Percentiles rank a stretch among this genome's conserved stretches.
phyloP scores from a whole-genome alignment of 345 rosid genomes.

The Hibiscus trionum region DNA sequence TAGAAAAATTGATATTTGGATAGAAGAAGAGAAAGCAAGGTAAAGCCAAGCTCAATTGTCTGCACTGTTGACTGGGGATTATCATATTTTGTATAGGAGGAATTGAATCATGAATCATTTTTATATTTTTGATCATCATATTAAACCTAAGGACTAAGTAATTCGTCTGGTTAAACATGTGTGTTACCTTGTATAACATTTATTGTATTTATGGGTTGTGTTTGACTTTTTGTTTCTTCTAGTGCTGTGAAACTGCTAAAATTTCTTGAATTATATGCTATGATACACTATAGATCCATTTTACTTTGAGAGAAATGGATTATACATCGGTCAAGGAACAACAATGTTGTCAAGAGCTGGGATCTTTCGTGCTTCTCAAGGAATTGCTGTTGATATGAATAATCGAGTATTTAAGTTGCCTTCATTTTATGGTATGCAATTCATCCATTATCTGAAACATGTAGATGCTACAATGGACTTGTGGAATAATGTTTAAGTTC shows the following conservation, averaged over 20 bases:
- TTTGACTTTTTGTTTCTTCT: not conserved
- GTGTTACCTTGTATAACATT: not conserved
- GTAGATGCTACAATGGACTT: not conserved
- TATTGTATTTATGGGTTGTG: constrained; percentile 1
- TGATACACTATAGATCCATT: constrained; percentile 57
- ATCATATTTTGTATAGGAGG: not conserved
- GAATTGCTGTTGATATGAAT: constrained; percentile 83
- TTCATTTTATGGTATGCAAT: constrained; percentile 62
- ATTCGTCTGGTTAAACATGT: not conserved
- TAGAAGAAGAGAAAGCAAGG: not conserved
- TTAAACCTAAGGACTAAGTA: not conserved
- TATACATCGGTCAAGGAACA: constrained; percentile 90
- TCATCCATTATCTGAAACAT: constrained; percentile 9
- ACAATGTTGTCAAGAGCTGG: constrained; percentile 90
- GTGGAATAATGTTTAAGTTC: not conserved
- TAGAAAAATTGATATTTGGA: not conserved
- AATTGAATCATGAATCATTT: not conserved
- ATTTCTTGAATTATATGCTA: constrained; percentile 12
- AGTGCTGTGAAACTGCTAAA: constrained; percentile 3
- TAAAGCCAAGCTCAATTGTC: not conserved
- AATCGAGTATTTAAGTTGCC: constrained; percentile 67
- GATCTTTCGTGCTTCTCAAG: constrained; percentile 70
- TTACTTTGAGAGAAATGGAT: constrained; percentile 61
- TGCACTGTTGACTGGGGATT: not conserved
- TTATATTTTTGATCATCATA: not conserved